Evolutionary conservation across 2,329 filamentous ascomycete species (phyloP).

Genomic region (Saccharata proteae): DNA sequence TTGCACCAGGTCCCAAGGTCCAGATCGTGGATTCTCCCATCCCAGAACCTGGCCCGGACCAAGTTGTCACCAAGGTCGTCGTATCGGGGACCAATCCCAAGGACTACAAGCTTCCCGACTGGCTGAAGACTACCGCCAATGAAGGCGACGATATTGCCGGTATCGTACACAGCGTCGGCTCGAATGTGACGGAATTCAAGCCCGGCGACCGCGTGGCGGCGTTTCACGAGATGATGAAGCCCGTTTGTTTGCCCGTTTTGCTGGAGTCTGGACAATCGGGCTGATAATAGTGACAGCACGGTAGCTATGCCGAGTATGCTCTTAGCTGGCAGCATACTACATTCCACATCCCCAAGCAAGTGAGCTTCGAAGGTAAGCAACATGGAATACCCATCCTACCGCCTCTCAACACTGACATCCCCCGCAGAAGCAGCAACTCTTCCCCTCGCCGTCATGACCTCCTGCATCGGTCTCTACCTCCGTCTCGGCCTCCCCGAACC

Average conservation of each 20-base stretch:
- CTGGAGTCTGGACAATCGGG: no score
- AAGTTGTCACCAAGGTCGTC: slow-evolving; percentile 12
- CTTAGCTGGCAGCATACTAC: slow-evolving; percentile 30
- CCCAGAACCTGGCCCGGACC: slow-evolving; percentile 19
- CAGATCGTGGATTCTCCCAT: slow-evolving; percentile 24
- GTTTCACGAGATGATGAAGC: slow-evolving; percentile 25
- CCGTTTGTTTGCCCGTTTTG: no score
- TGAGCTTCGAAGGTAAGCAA: slow-evolving; percentile 20
- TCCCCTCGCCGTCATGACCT: slow-evolving; percentile 41
- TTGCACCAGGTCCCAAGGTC: slow-evolving; percentile 16
- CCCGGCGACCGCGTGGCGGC: slow-evolving; percentile 13
- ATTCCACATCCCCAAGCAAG: slow-evolving; percentile 28
- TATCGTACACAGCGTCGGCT: slow-evolving; percentile 12
- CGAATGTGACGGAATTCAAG: slow-evolving; percentile 11
- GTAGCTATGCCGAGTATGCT: slow-evolving; percentile 32
- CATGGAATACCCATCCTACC: not conserved
- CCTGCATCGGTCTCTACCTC: slow-evolving; percentile 39
- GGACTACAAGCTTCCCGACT: slow-evolving; percentile 8
- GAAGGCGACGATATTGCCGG: slow-evolving; percentile 13
- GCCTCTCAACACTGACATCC: not conserved
- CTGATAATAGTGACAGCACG: no score
- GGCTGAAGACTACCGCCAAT: slow-evolving; percentile 4
- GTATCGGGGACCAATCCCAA: slow-evolving; percentile 12
- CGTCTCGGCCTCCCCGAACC: slow-evolving; percentile 37
- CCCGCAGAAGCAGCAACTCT: slow-evolving; percentile 41